Percentiles rank a stretch among this genome's conserved stretches.
These are phyloP conservation scores for Alternaria sp. DNA, from an alignment of 2,329 filamentous ascomycete genomes.

Conservation along the genomic window DNA sequence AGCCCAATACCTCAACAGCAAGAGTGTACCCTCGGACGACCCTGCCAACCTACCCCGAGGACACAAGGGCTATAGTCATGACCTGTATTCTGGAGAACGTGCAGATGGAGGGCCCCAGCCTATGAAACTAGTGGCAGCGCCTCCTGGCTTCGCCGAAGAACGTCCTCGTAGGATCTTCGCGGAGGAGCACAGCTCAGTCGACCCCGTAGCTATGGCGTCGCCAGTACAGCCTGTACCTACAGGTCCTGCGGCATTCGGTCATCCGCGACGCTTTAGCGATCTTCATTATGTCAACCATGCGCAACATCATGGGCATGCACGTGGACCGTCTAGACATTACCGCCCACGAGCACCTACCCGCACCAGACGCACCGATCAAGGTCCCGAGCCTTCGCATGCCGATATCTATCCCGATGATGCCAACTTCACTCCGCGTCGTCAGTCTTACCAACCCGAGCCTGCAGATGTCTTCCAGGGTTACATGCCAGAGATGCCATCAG, in stretches of 20 bases:
- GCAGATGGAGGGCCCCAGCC: background rate
- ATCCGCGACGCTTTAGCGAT: slow-evolving; percentile 10
- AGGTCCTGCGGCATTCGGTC: slow-evolving; percentile 9
- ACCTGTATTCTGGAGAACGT: background rate
- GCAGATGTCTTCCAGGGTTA: background rate
- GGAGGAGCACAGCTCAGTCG: slow-evolving; percentile 6
- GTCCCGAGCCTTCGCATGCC: slow-evolving; percentile 40
- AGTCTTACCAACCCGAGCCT: background rate
- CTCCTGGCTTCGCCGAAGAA: slow-evolving; percentile 22
- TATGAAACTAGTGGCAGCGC: slow-evolving; percentile 18
- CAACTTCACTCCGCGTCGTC: slow-evolving; percentile 11
- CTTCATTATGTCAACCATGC: slow-evolving; percentile 4
- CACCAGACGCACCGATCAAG: slow-evolving; percentile 40
- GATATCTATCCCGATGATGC: slow-evolving; percentile 48
- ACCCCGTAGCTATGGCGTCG: background rate
- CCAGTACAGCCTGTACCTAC: background rate
- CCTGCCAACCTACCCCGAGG: background rate
- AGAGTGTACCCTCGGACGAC: slow-evolving; percentile 3
- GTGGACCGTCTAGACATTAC: slow-evolving; percentile 7
- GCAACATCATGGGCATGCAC: slow-evolving; percentile 8
- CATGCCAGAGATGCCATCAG: background rate
- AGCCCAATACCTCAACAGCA: slow-evolving; percentile 25
- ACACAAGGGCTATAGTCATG: background rate
- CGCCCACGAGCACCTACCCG: slow-evolving; percentile 23
- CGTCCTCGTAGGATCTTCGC: slow-evolving; percentile 16